phyloP scores from a whole-genome alignment of 2,329 filamentous ascomycete genomes.

The Aspergillus piperis region DNA sequence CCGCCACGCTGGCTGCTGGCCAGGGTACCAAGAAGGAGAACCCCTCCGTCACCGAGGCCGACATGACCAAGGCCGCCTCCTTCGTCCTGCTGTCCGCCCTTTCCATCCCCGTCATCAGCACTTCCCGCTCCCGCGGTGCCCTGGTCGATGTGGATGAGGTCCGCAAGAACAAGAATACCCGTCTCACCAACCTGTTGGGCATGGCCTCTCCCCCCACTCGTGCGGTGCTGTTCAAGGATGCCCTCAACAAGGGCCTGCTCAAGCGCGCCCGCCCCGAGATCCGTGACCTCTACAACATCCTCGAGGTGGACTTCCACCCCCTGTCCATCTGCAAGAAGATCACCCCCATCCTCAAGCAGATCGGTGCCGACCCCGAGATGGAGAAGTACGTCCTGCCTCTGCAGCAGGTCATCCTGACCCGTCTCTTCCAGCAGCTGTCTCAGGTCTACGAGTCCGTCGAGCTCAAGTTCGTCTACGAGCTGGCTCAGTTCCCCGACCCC shows the following conservation, averaged over 20 bases:
- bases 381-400: slow-evolving; percentile 93
- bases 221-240: slow-evolving; percentile 90
- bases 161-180: slow-evolving; percentile 97
- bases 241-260: slow-evolving; percentile 88
- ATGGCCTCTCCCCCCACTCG: slow-evolving; percentile 90
- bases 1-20: slow-evolving; percentile 76
- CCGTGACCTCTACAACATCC: slow-evolving; percentile 94
- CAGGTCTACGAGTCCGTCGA: slow-evolving; percentile 99
- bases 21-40: slow-evolving; percentile 94
- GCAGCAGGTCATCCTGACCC: slow-evolving; percentile 97
- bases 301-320: slow-evolving; percentile 98
- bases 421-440: slow-evolving; percentile 97
- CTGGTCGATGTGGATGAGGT: slow-evolving; percentile 96
- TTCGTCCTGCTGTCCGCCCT: slow-evolving; percentile 94
- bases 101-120: slow-evolving; percentile 99
- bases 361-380: slow-evolving; percentile 93
- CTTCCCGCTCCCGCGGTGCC: slow-evolving; percentile 89
- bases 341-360: slow-evolving; percentile 90
- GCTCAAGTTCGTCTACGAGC: slow-evolving; percentile 85
- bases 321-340: slow-evolving; percentile 99
- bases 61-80: slow-evolving; percentile 90
- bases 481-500: slow-evolving; percentile 93
- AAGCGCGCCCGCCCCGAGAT: slow-evolving; percentile 94
- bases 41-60: slow-evolving; percentile 81
- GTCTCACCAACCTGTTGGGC: slow-evolving; percentile 90